Evolutionary conservation across 1,284 basidiomycete species (phyloP), one percentile per base, ranked within the genome.

Genomic region (Rhodotorula sp.): DNA sequence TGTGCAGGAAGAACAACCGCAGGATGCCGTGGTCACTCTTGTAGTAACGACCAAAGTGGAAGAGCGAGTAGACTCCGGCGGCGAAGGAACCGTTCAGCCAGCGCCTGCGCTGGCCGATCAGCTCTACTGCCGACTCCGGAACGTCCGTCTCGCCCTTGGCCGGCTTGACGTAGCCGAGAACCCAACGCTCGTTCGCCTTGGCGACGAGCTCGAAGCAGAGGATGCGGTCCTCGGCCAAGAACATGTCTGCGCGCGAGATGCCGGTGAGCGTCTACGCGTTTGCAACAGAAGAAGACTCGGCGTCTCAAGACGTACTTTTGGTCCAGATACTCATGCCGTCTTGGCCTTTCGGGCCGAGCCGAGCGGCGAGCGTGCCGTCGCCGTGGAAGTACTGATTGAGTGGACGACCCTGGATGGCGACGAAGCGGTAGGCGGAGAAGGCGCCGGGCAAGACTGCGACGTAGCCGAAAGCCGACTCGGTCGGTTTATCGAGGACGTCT

Each of bases 311-410:
- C 78, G 79, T 78, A 74, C 81, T 82, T 68, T 85, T 85, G 61
- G 92, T 95, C 84, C 98, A 98, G 79, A 99, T 99, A 81, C 91
- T 90, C 96, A 98, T 98, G 49, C 94, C 93, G 77, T 97, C 90
- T 69, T 97, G 91, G 83, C 95, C 96, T 84, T 97, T 97, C 57
- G 89, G 86, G 26, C 95, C 96, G 51, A 97, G 87, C 67, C 94
- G 49, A 12, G 71, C 69, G 5, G 75, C 70, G 14, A 76, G 84
- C 79, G 78, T 75, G 81, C 97, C 94, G 80, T 99, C 96, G 78
- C 96, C 96, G 79, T 98, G 95, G 86, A 98, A 98, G 84, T 98
- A 98, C 81, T 98, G 95, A 79, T 96, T 91, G 39, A 99, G 86
- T 7, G 96, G 95, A 15, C 91, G 86, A 3, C 96, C 96, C 73